These are phyloP conservation scores for Globisporangium rhizosaccharum DNA, from an alignment of 352 stramenopile species.

Conservation along the genomic window DNA sequence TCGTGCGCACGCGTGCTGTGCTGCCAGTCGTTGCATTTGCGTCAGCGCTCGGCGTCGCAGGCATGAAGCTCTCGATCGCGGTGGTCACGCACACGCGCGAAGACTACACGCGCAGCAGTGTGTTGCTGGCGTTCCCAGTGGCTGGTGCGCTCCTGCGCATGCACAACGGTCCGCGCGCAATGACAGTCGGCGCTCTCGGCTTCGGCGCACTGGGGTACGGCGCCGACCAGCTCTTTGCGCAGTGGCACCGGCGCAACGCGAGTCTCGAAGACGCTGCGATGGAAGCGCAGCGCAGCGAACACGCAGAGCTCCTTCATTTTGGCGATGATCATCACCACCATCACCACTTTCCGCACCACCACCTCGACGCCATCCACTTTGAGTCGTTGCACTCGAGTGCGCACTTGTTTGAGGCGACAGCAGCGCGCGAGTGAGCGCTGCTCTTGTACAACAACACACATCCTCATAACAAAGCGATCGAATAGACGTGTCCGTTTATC, in stretches of 20 bases:
- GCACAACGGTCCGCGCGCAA: slow-evolving; percentile 31
- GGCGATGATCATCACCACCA: too few species aligned
- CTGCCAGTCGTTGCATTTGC: slow-evolving; percentile 36
- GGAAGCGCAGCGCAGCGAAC: too few species aligned
- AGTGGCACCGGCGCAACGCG: slow-evolving; percentile 2
- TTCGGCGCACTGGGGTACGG: slow-evolving; percentile 33
- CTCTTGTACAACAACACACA: too few species aligned
- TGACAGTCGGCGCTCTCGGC: slow-evolving; percentile 29
- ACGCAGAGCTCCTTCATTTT: neutral
- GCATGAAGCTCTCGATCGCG: slow-evolving; percentile 48
- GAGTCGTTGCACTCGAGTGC: too few species aligned
- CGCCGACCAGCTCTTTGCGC: slow-evolving; percentile 19
- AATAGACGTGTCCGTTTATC: too few species aligned
- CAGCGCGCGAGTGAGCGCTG: too few species aligned
- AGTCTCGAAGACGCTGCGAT: neutral
- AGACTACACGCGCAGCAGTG: slow-evolving; percentile 51
- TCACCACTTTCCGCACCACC: too few species aligned
- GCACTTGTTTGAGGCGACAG: too few species aligned
- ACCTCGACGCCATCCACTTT: too few species aligned
- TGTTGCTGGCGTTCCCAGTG: slow-evolving; percentile 45
- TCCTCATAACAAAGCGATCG: too few species aligned
- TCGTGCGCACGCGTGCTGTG: slow-evolving; percentile 26
- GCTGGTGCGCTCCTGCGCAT: slow-evolving; percentile 38
- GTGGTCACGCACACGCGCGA: slow-evolving; percentile 40
- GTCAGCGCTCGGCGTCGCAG: slow-evolving; percentile 36